phyloP scores from a whole-genome alignment of 306 rosid genomes.

The Hippophae rhamnoides region DNA sequence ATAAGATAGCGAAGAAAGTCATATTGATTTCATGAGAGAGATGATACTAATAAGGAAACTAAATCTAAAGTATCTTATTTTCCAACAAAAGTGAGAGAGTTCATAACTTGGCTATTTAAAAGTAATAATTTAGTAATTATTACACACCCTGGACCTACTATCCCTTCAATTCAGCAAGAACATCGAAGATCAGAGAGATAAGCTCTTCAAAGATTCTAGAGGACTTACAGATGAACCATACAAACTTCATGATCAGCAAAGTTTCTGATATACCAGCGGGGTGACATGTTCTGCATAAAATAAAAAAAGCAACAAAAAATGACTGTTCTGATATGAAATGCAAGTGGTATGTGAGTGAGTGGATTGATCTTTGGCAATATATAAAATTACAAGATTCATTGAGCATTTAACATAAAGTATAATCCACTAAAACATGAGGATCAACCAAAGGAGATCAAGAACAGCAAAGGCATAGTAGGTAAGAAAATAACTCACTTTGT shows the following conservation, averaged over 20 bases:
- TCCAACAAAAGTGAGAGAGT: no score
- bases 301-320: conserved; percentile 16
- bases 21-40: no score
- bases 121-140: no score
- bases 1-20: no score
- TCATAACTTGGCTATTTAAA: no score
- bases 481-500: conserved; percentile 39
- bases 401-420: no score
- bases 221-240: conserved; percentile 76
- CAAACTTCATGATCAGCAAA: conserved; percentile 41
- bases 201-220: conserved; percentile 13
- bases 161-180: not conserved
- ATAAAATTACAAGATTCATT: no score
- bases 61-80: no score
- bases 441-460: conserved; percentile 7
- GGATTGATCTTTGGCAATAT: not conserved
- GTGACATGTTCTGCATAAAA: conserved; percentile 58
- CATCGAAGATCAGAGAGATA: not conserved
- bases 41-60: no score
- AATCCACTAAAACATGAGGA: not conserved
- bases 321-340: conserved; percentile 7
- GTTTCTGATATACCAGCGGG: conserved; percentile 81
- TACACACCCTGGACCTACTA: no score
- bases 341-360: not conserved
- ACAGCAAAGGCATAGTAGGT: not conserved